phyloP scores from a whole-genome alignment of 208 protist species.

The Leptomonas pyrrhocoris region DNA sequence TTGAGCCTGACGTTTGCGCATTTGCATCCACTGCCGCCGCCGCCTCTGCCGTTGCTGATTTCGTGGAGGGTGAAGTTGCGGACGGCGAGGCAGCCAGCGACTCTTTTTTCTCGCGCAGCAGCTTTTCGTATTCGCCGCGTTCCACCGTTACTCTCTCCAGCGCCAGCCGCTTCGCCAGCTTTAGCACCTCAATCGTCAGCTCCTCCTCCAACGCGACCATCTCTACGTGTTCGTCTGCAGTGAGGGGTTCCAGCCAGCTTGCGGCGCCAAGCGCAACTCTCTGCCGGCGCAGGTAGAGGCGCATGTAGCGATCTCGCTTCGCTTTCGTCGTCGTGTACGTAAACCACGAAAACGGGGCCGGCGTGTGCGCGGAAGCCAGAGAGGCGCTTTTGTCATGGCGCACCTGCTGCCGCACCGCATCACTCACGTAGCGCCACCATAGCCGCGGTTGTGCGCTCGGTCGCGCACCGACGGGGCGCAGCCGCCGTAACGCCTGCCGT shows the following conservation, averaged over 20 bases:
- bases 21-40: not conserved
- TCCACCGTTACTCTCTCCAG: constrained; percentile 39
- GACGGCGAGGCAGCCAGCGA: not conserved
- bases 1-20: not conserved
- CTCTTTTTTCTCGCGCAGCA: constrained; percentile 23
- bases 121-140: constrained; percentile 39
- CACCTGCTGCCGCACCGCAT: constrained; percentile 44
- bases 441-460: constrained; percentile 42
- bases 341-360: constrained; percentile 50
- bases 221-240: constrained; percentile 33
- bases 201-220: constrained; percentile 50
- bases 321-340: constrained; percentile 43
- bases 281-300: constrained; percentile 47
- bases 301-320: constrained; percentile 51
- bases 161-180: constrained; percentile 54
- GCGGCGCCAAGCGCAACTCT: constrained; percentile 27
- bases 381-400: constrained; percentile 21
- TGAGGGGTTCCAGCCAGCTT: constrained; percentile 50
- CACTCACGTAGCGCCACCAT: constrained; percentile 76
- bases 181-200: constrained; percentile 63
- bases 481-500: constrained; percentile 37
- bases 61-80: not conserved
- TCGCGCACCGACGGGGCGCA: constrained; percentile 36
- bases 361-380: constrained; percentile 6
- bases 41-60: not conserved